Conservation (phyloP, 2,329 filamentous ascomycete genomes). For the Botrytis pseudocinerea region DNA sequence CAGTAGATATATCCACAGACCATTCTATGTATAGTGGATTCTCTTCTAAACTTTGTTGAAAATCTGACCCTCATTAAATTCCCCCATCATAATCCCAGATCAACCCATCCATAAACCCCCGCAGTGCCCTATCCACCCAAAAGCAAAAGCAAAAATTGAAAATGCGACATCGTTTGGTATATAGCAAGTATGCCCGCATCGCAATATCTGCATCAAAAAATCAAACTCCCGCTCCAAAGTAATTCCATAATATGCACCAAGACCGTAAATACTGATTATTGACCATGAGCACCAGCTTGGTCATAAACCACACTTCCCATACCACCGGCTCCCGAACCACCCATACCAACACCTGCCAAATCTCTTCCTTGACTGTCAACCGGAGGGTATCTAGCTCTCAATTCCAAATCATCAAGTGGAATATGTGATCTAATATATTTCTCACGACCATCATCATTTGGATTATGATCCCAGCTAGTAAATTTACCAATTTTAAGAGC, state of each 20-base stretch:
- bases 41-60: neutral
- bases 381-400: constrained; percentile 69
- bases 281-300: constrained; percentile 33
- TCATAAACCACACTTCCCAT: constrained; percentile 28
- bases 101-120: neutral
- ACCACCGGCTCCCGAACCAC: constrained; percentile 24
- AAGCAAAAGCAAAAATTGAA: neutral
- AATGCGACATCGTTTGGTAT: constrained; percentile 3
- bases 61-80: neutral
- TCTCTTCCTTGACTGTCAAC: constrained; percentile 50
- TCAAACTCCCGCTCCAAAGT: neutral
- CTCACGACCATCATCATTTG: constrained; percentile 65
- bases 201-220: neutral
- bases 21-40: neutral
- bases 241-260: neutral
- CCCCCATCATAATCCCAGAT: neutral
- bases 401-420: constrained; percentile 77
- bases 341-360: constrained; percentile 25
- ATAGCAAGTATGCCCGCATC: neutral
- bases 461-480: constrained; percentile 84
- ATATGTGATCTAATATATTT: constrained; percentile 86
- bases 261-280: constrained; percentile 18
- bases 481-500: constrained; percentile 75
- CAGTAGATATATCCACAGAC: neutral
- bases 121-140: neutral